These are phyloP conservation scores for Trichocladium antarcticum DNA, from an alignment of 495 filamentous ascomycete species.

Conservation along the genomic window DNA sequence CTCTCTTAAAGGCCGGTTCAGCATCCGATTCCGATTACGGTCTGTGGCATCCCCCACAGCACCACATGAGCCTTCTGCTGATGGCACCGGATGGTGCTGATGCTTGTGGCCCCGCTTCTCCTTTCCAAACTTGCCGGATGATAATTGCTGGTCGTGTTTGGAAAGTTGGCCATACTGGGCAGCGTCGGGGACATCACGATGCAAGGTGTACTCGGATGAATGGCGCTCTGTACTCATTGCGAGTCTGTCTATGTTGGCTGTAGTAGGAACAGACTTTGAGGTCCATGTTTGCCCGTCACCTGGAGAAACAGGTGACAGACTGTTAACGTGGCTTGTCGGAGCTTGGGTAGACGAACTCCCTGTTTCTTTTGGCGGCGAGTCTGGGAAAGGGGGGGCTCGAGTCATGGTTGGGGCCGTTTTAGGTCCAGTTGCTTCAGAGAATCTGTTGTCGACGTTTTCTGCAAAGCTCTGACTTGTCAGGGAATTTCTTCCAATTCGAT, in stretches of 20 bases:
- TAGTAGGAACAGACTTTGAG: background rate
- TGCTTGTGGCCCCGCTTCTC: background rate
- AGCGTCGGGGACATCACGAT: background rate
- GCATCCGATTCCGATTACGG: background rate
- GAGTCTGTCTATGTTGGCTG: background rate
- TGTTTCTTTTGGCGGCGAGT: background rate
- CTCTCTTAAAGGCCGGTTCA: background rate
- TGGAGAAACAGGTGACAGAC: too few species aligned
- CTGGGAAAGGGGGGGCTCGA: background rate
- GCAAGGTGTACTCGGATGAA: background rate
- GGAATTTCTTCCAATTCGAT: background rate
- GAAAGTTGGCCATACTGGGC: background rate
- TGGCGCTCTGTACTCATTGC: background rate
- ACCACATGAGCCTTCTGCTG: background rate
- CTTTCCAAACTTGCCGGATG: background rate
- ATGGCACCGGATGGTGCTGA: background rate
- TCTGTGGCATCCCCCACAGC: background rate
- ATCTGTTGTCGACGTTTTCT: background rate
- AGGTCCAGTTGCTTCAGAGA: background rate
- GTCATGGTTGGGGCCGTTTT: background rate
- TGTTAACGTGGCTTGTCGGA: too few species aligned
- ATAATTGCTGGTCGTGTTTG: background rate
- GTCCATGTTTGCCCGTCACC: background rate
- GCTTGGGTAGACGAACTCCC: background rate
- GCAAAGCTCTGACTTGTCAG: background rate